A percentile compares a stretch with the other conserved stretches of the same genome.
Evolutionary conservation across 2,329 filamentous ascomycete species (phyloP).

Genomic region (Venturia nashicola): DNA sequence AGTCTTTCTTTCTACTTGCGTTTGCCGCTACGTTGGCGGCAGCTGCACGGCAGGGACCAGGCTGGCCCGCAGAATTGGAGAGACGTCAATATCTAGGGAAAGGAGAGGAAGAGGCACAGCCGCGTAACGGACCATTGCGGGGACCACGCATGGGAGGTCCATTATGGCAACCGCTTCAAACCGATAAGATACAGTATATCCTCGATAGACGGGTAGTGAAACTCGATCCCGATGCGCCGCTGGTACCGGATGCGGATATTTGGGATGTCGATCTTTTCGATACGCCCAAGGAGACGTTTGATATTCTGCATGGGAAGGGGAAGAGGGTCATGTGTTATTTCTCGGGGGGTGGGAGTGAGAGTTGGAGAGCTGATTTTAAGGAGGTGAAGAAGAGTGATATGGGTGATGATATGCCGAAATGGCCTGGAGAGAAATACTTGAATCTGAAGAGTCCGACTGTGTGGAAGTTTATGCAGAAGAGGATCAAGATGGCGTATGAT

Average conservation of each 20-base stretch:
- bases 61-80: not conserved
- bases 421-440: constrained; percentile 17
- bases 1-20: not conserved
- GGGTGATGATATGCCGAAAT: constrained; percentile 13
- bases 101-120: not conserved
- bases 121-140: not conserved
- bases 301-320: constrained; percentile 34
- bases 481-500: constrained; percentile 15
- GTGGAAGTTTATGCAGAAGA: constrained; percentile 17
- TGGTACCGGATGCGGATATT: constrained; percentile 5
- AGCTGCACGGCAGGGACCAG: not conserved
- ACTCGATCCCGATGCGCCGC: not conserved
- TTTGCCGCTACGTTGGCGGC: not conserved
- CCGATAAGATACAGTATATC: not conserved
- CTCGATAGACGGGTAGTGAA: not conserved
- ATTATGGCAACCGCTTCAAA: not conserved
- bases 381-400: constrained; percentile 14
- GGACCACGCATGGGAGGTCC: not conserved
- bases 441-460: constrained; percentile 15
- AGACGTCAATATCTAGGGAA: not conserved
- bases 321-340: constrained; percentile 41
- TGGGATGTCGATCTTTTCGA: constrained; percentile 52
- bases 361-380: constrained; percentile 16
- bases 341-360: constrained; percentile 16
- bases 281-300: constrained; percentile 34